Evolutionary conservation across 164 flowering plant genomes (phyloP), one percentile per base, ranked within the genome.

Genomic region (Buxus sempervirens): DNA sequence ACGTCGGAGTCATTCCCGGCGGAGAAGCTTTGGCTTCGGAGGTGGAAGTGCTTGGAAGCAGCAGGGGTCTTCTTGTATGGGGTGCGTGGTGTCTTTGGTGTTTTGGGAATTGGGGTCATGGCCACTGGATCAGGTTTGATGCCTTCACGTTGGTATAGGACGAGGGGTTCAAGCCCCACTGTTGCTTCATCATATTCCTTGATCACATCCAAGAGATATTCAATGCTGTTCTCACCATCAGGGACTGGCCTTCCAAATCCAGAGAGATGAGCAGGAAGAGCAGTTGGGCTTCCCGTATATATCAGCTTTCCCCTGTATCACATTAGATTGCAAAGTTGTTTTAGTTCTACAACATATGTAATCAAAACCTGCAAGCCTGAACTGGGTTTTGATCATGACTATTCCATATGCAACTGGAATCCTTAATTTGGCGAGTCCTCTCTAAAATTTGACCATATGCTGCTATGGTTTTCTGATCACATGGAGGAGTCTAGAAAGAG

Each of bases 171-270:
- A 8, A 90, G 79, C 18, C 96, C 96, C 0, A 88, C 51, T 0
- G 86, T 88, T 10, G 90, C 85, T 70, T 85, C 89, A 67, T 90
- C 96, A 23, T 86, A 86, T 72, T 90, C 96, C 69, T 85, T 86
- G 76, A 90, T 90, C 62, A 90, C 88, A 68, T 90, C 93, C 5
- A 90, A 73, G 49, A 86, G 87, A 70, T 88, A 88, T 68, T 88
- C 93, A 1, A 90, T 66, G 82, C 80, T 80, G 80, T 86, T 90
- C 68, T 86, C 93, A 0, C 82, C 83, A 0, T 88, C 91, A 0
- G 90, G 91, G n/a, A 88, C 84, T 20, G 85, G 86, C 71, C 90
- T 82, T 64, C 86, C 90, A 64, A 88, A 90, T 54, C 90, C 88
- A 23, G 85, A 26, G 48, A 90, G 89, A 66, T 82, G 83, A 14